Percentiles rank a stretch among this genome's conserved stretches.
These are phyloP conservation scores for Microthyrium microscopicum DNA, from an alignment of 2,329 filamentous ascomycete species.

Conservation along the genomic window DNA sequence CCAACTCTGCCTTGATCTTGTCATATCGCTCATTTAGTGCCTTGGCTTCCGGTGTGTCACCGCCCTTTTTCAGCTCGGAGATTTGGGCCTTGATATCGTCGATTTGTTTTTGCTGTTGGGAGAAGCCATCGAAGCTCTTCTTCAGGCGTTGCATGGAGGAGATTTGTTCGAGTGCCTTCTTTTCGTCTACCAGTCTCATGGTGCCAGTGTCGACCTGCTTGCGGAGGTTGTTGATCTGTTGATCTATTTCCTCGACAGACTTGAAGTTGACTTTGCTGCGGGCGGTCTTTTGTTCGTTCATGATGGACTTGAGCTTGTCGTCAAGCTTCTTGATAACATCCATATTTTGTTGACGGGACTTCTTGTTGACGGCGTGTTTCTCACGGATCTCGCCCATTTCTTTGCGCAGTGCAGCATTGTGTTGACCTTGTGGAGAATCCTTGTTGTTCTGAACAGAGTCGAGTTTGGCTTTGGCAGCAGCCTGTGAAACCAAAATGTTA, in stretches of 20 bases:
- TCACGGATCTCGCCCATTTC: slow-evolving; percentile 75
- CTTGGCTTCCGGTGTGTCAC: slow-evolving; percentile 85
- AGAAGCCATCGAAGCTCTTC: slow-evolving; percentile 79
- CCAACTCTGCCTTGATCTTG: slow-evolving; percentile 72
- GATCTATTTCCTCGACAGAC: slow-evolving; percentile 73
- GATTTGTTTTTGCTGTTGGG: slow-evolving; percentile 74
- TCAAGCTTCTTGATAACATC: slow-evolving; percentile 90
- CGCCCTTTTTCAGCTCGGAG: slow-evolving; percentile 68
- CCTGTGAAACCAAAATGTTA: slow-evolving; percentile 37
- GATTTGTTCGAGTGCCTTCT: slow-evolving; percentile 76
- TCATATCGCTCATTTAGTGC: slow-evolving; percentile 76
- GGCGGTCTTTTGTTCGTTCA: slow-evolving; percentile 73
- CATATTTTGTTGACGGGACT: slow-evolving; percentile 56
- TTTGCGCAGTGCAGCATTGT: slow-evolving; percentile 64
- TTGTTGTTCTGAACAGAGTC: slow-evolving; percentile 68
- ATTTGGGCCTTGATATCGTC: slow-evolving; percentile 77
- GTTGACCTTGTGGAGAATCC: slow-evolving; percentile 64
- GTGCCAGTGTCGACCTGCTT: slow-evolving; percentile 73
- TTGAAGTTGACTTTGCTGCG: slow-evolving; percentile 72
- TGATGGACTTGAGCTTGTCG: slow-evolving; percentile 69
- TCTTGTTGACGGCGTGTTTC: slow-evolving; percentile 79
- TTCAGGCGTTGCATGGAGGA: slow-evolving; percentile 70
- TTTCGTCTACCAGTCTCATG: slow-evolving; percentile 95
- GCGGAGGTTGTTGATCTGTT: slow-evolving; percentile 63
- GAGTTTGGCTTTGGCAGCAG: slow-evolving; percentile 73